Conservation (phyloP, 331 rosid genomes). For the Acacia concinna region DNA sequence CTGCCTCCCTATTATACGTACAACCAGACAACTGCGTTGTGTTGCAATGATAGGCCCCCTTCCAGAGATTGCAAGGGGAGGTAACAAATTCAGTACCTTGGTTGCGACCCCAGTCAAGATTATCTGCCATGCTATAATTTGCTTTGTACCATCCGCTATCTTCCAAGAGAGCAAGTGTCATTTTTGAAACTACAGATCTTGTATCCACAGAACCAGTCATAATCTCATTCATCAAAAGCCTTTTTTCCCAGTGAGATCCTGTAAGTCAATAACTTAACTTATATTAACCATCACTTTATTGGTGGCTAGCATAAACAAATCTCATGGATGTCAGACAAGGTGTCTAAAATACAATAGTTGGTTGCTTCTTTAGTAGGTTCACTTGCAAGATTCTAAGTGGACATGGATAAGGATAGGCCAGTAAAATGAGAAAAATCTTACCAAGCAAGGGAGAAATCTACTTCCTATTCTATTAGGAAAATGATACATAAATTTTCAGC, state of each 20-base stretch:
- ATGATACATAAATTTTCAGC: not conserved
- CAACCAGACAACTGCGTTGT: slow-evolving; percentile 94
- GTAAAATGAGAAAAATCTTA: slow-evolving; percentile 5
- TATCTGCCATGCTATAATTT: slow-evolving; percentile 94
- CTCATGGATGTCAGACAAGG: slow-evolving; percentile 1
- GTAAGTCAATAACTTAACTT: slow-evolving; percentile 27
- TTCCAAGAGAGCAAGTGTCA: slow-evolving; percentile 93
- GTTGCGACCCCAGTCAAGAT: slow-evolving; percentile 95
- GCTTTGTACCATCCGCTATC: slow-evolving; percentile 99
- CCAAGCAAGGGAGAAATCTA: not conserved
- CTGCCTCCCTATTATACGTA: slow-evolving; percentile 98
- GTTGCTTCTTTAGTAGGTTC: not conserved
- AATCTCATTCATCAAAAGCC: slow-evolving; percentile 97
- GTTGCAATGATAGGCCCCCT: slow-evolving; percentile 97
- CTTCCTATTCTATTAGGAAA: slow-evolving; percentile 9
- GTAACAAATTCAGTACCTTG: slow-evolving; percentile 91
- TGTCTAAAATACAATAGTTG: not conserved
- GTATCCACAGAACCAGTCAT: slow-evolving; percentile 99
- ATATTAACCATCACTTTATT: slow-evolving; percentile 12
- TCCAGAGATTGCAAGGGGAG: slow-evolving; percentile 92
- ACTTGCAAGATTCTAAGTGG: not conserved
- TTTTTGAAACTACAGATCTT: slow-evolving; percentile 90
- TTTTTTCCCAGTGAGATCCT: slow-evolving; percentile 99
- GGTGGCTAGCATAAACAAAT: slow-evolving; percentile 13
- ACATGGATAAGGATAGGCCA: not conserved